A percentile compares a stretch with the other conserved stretches of the same genome.
Conservation (phyloP, 2,329 filamentous ascomycete species). For the Tolypocladium album region DNA sequence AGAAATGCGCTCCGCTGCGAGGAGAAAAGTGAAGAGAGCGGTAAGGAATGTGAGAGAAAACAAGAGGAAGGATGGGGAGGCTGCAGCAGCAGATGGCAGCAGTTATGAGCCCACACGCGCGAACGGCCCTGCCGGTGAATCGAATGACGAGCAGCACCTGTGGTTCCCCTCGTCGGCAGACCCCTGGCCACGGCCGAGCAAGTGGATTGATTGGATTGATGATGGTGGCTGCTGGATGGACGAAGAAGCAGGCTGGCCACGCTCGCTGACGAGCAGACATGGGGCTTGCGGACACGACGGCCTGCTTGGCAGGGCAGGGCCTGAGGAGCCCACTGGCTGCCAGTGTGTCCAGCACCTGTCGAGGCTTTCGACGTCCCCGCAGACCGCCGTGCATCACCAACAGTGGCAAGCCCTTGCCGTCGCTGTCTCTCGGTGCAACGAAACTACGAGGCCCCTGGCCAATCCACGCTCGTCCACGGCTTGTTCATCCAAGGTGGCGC, state of each 20-base stretch:
- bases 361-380: background rate
- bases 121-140: background rate
- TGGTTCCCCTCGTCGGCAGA: background rate
- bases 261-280: background rate
- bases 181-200: background rate
- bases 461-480: background rate
- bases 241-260: background rate
- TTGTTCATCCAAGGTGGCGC: background rate
- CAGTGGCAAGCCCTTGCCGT: background rate
- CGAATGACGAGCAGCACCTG: background rate
- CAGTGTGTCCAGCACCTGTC: background rate
- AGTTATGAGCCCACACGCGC: background rate
- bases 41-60: background rate
- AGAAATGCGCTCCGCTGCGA: background rate
- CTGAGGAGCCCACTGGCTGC: background rate
- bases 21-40: background rate
- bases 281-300: background rate
- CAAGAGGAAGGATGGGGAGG: background rate
- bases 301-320: background rate
- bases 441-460: background rate
- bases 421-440: background rate
- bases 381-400: background rate
- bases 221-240: background rate
- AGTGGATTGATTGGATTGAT: background rate
- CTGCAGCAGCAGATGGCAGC: background rate